Conservation (phyloP, 305 asterid species). For the Solanum aculeatissimum region DNA sequence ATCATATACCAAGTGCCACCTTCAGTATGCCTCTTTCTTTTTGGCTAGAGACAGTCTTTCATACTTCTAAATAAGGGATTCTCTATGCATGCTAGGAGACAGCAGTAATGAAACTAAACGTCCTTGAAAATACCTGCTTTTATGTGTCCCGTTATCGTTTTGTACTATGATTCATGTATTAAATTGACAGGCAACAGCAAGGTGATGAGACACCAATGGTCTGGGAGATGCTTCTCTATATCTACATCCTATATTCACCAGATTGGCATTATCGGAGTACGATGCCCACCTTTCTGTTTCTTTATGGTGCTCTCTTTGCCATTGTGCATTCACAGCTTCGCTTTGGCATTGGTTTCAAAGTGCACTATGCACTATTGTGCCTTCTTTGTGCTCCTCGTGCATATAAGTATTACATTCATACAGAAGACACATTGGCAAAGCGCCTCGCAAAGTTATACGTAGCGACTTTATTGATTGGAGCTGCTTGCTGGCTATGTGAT, state of each 20-base stretch:
- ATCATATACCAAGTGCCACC: neutral
- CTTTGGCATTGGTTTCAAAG: constrained; percentile 60
- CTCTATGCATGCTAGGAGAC: neutral
- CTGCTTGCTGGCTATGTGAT: constrained; percentile 66
- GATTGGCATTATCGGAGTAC: constrained; percentile 97
- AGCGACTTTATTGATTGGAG: constrained; percentile 42
- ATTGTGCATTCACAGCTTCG: constrained; percentile 58
- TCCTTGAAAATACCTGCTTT: neutral
- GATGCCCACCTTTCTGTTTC: constrained; percentile 85
- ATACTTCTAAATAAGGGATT: neutral
- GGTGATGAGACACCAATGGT: constrained; percentile 98
- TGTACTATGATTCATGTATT: neutral
- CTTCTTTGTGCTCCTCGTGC: constrained; percentile 86
- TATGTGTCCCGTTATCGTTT: neutral
- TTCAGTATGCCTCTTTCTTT: neutral
- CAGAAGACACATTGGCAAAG: constrained; percentile 66
- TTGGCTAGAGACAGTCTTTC: neutral
- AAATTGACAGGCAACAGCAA: constrained; percentile 68
- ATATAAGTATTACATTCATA: constrained; percentile 78
- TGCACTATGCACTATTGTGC: constrained; percentile 76
- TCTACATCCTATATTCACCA: constrained; percentile 88
- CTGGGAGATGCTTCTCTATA: constrained; percentile 93
- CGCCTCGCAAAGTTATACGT: constrained; percentile 58
- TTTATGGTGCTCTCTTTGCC: constrained; percentile 73
- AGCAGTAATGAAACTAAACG: neutral